Evolutionary conservation across 1,139 yeast genomes (phyloP).

Genomic region (Pneumocystis murina): DNA sequence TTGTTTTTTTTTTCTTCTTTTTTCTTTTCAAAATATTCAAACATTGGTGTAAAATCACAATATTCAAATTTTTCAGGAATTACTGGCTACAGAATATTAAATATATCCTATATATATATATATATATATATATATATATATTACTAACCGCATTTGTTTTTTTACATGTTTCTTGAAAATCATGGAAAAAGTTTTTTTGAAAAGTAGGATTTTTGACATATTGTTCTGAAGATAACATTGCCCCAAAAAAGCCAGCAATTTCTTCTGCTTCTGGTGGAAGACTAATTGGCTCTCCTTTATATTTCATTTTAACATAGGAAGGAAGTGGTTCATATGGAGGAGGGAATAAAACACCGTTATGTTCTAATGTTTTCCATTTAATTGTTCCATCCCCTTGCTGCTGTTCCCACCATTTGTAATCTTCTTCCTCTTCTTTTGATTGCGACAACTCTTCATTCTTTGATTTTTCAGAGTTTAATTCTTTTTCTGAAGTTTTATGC

Average conservation of each 20-base stretch:
- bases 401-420: slow-evolving; percentile 79
- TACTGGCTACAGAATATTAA: not conserved
- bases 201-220: slow-evolving; percentile 79
- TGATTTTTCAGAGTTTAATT: slow-evolving; percentile 6
- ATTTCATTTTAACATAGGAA: slow-evolving; percentile 54
- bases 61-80: slow-evolving; percentile 37
- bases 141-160: slow-evolving; percentile 47
- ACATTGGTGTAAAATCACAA: slow-evolving; percentile 68
- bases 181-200: slow-evolving; percentile 72
- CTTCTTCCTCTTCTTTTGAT: slow-evolving; percentile 42
- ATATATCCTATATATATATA: slow-evolving; percentile 29
- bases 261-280: slow-evolving; percentile 80
- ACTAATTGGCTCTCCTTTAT: slow-evolving; percentile 58
- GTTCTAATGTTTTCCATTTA: slow-evolving; percentile 77
- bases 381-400: slow-evolving; percentile 57
- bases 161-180: slow-evolving; percentile 52
- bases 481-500: not conserved
- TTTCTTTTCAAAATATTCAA: slow-evolving; percentile 50
- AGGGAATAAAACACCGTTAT: slow-evolving; percentile 84
- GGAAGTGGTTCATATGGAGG: slow-evolving; percentile 85
- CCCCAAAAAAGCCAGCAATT: slow-evolving; percentile 90
- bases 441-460: not conserved
- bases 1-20: slow-evolving; percentile 60
- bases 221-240: slow-evolving; percentile 62
- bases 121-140: slow-evolving; percentile 19